Conservation (phyloP, 371 early-diverging fungal species). For the Chytridium lagenaria region DNA sequence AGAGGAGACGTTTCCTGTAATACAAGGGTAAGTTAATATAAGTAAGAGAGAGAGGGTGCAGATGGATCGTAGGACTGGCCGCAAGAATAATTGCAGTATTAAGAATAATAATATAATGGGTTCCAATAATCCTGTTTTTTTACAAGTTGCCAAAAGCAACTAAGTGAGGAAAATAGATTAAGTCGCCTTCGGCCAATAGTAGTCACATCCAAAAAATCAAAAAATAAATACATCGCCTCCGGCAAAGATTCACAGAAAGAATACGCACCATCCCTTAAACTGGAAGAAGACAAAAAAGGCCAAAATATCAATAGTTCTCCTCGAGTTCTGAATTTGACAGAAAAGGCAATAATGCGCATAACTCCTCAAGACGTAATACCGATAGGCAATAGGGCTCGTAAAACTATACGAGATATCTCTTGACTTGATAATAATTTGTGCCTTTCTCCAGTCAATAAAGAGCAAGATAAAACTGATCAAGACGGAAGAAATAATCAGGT, state of each 20-base stretch:
- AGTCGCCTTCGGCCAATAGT: no score
- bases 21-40: not conserved
- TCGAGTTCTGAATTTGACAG: slow-evolving; percentile 69
- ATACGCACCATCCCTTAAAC: slow-evolving; percentile 64
- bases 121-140: no score
- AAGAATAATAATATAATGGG: no score
- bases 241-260: not conserved
- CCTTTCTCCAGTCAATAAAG: slow-evolving; percentile 74
- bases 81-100: no score
- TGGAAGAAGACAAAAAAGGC: slow-evolving; percentile 90
- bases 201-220: no score
- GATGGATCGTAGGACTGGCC: no score
- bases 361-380: slow-evolving; percentile 59
- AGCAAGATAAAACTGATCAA: slow-evolving; percentile 71
- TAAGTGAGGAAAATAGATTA: no score
- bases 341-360: slow-evolving; percentile 86
- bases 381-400: slow-evolving; percentile 71
- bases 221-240: no score
- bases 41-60: no score
- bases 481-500: slow-evolving; percentile 69
- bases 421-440: slow-evolving; percentile 63
- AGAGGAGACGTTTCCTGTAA: slow-evolving; percentile 82
- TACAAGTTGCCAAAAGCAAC: no score
- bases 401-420: slow-evolving; percentile 80
- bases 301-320: slow-evolving; percentile 67